Conservation (phyloP, 371 early-diverging fungal genomes). For the Capillidium rhysosporum region DNA sequence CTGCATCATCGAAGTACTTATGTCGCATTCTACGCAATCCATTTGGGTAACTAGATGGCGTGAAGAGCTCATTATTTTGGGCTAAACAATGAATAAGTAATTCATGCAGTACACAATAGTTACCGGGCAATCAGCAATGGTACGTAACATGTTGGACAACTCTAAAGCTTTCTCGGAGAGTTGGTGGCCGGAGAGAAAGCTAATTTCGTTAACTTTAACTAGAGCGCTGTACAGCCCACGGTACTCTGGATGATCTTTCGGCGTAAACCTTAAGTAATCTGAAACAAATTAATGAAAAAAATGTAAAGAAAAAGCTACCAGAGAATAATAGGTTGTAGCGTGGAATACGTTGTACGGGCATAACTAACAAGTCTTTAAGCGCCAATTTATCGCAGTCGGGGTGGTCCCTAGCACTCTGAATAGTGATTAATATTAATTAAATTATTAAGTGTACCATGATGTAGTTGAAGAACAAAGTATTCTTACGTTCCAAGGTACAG, state of each 20-base stretch:
- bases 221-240: not conserved
- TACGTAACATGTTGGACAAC: not conserved
- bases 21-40: conserved; percentile 2
- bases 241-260: conserved; percentile 6
- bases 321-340: conserved; percentile 22
- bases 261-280: conserved; percentile 7
- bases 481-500: not conserved
- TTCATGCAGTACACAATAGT: not conserved
- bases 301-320: not conserved
- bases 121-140: conserved; percentile 6
- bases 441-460: not conserved
- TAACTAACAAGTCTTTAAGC: conserved; percentile 21
- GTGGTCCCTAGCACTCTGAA: conserved; percentile 12
- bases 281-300: not conserved
- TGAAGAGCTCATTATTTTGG: conserved; percentile 2
- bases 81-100: not conserved
- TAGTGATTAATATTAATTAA: not conserved
- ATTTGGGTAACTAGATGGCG: conserved; percentile 4
- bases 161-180: not conserved
- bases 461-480: not conserved
- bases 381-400: conserved; percentile 19
- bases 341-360: conserved; percentile 27
- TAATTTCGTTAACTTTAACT: conserved; percentile 3
- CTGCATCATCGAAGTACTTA: not conserved
- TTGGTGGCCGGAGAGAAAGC: not conserved